phyloP scores from a whole-genome alignment of 2,329 filamentous ascomycete genomes.

The Clonostachys byssicola region DNA sequence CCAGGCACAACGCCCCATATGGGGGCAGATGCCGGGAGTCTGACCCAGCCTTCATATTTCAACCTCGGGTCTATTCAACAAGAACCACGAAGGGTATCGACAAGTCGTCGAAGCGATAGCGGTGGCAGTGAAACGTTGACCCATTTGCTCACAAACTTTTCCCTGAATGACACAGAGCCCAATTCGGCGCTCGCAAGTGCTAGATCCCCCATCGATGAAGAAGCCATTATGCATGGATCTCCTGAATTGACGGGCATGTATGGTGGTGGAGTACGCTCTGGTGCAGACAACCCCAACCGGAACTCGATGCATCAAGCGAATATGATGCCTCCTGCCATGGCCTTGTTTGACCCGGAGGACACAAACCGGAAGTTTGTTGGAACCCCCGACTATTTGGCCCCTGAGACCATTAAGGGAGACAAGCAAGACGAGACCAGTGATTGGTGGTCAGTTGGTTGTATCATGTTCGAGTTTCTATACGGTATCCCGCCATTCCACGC shows the following conservation, averaged over 20 bases:
- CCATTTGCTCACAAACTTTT: constrained; percentile 78
- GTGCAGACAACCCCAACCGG: constrained; percentile 24
- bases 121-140: constrained; percentile 82
- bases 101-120: constrained; percentile 82
- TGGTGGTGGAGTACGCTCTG: constrained; percentile 6
- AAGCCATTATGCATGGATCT: constrained; percentile 68
- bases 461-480: constrained; percentile 93
- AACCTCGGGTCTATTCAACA: constrained; percentile 55
- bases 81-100: constrained; percentile 67
- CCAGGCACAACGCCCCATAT: constrained; percentile 83
- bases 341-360: constrained; percentile 92
- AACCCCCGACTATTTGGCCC: constrained; percentile 93
- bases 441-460: constrained; percentile 99
- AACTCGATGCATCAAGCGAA: constrained; percentile 42
- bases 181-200: constrained; percentile 43
- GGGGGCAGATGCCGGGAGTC: constrained; percentile 62
- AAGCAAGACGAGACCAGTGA: constrained; percentile 97
- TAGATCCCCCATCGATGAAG: constrained; percentile 69
- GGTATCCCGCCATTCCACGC: constrained; percentile 94
- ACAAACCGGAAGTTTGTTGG: constrained; percentile 91
- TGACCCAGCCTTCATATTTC: constrained; percentile 92
- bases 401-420: constrained; percentile 92
- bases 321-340: constrained; percentile 89
- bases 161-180: constrained; percentile 46
- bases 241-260: constrained; percentile 60